Conservation (phyloP, 1,284 basidiomycete species). For the Sanghuangporus weigelae region DNA sequence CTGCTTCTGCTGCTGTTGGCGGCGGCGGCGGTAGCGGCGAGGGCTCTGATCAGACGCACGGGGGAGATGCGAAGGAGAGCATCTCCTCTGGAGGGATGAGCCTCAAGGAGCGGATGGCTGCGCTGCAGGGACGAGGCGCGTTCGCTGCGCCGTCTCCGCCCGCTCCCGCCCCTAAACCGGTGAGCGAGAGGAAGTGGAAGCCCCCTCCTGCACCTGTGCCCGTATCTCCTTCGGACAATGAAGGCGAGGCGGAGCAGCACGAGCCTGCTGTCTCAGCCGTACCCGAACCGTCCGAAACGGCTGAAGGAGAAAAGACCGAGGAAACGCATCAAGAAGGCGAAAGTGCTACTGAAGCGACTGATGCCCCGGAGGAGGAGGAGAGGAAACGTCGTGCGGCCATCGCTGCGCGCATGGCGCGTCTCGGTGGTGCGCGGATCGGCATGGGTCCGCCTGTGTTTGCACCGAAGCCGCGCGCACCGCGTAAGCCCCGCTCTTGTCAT, state of each 20-base stretch:
- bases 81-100: constrained; percentile 63
- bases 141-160: constrained; percentile 54
- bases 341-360: constrained; percentile 37
- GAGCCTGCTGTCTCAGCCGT: constrained; percentile 20
- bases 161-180: constrained; percentile 54
- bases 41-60: constrained; percentile 14
- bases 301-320: constrained; percentile 29
- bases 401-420: constrained; percentile 84
- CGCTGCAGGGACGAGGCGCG: constrained; percentile 72
- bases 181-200: constrained; percentile 75
- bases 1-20: too few species aligned
- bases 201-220: constrained; percentile 50
- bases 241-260: constrained; percentile 17
- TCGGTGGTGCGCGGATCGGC: constrained; percentile 82
- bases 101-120: constrained; percentile 90
- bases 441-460: constrained; percentile 69
- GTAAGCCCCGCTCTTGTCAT: neutral
- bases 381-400: constrained; percentile 73
- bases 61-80: constrained; percentile 74
- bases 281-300: constrained; percentile 22
- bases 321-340: constrained; percentile 30
- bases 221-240: constrained; percentile 19
- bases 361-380: constrained; percentile 72
- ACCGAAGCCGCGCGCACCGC: constrained; percentile 41
- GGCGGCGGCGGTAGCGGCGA: neutral